Percentiles rank a stretch among this genome's conserved stretches.
These are phyloP conservation scores for Immersiella caudata DNA, from an alignment of 495 filamentous ascomycete species.

Conservation along the genomic window DNA sequence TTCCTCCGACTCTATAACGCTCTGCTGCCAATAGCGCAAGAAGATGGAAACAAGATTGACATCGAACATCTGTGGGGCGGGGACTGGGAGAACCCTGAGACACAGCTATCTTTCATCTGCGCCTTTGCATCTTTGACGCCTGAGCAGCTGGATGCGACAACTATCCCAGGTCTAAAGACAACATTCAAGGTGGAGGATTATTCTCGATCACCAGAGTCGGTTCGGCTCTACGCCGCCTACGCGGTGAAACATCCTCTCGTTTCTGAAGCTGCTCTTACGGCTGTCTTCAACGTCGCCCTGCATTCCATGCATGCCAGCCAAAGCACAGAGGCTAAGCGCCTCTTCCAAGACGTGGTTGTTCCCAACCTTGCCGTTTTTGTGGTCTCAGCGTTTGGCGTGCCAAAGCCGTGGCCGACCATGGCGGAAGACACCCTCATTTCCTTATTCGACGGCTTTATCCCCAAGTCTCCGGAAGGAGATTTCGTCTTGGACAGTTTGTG, in stretches of 20 bases:
- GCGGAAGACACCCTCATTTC: constrained; percentile 57
- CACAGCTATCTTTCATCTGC: constrained; percentile 87
- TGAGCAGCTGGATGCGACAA: constrained; percentile 76
- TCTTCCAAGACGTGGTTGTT: constrained; percentile 69
- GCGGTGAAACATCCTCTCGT: constrained; percentile 85
- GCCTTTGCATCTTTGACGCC: constrained; percentile 72
- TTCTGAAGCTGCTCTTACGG: constrained; percentile 81
- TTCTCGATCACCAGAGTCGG: constrained; percentile 66
- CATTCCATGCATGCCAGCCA: constrained; percentile 66
- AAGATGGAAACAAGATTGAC: constrained; percentile 58
- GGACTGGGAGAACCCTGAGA: constrained; percentile 79
- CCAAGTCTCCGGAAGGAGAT: constrained; percentile 61
- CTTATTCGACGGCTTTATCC: constrained; percentile 55
- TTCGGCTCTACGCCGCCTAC: constrained; percentile 69
- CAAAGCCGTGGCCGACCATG: constrained; percentile 58
- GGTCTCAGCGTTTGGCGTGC: constrained; percentile 70
- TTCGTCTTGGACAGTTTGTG: constrained; percentile 88
- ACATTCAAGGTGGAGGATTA: constrained; percentile 81
- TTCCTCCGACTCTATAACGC: constrained; percentile 79
- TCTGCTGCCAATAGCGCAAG: constrained; percentile 67
- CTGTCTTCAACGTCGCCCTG: constrained; percentile 76
- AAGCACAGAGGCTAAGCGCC: constrained; percentile 64
- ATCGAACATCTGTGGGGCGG: constrained; percentile 90
- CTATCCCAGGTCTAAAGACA: constrained; percentile 76
- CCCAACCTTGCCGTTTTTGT: constrained; percentile 75